phyloP scores from a whole-genome alignment of 352 stramenopile genomes.

The Thalassiosira exigua region DNA sequence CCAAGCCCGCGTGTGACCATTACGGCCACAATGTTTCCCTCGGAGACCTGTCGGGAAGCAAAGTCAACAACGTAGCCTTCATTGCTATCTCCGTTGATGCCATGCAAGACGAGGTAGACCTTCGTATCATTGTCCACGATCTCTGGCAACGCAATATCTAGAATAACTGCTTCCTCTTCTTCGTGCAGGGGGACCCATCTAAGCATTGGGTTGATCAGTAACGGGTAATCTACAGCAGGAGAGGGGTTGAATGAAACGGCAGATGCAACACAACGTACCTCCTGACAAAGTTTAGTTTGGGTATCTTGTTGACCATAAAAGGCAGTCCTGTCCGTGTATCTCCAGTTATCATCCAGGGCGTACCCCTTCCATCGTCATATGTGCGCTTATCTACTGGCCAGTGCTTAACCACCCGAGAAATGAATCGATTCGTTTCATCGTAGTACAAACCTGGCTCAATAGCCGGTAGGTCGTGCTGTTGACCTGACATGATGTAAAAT shows the following conservation, averaged over 20 bases:
- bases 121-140: constrained; percentile 44
- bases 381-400: constrained; percentile 63
- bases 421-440: constrained; percentile 54
- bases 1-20: constrained; percentile 59
- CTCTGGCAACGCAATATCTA: constrained; percentile 81
- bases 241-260: too few relatives aligned
- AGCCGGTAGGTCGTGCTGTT: constrained; percentile 46
- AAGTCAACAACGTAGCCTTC: constrained; percentile 87
- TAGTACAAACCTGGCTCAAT: constrained; percentile 74
- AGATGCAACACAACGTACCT: constrained; percentile 84
- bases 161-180: constrained; percentile 75
- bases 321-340: constrained; percentile 78
- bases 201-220: constrained; percentile 1
- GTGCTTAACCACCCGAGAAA: constrained; percentile 50
- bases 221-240: too few relatives aligned
- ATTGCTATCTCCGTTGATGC: constrained; percentile 80
- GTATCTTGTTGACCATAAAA: constrained; percentile 71
- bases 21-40: constrained; percentile 72
- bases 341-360: constrained; percentile 76
- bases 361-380: constrained; percentile 66
- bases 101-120: constrained; percentile 87
- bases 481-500: constrained; percentile 38
- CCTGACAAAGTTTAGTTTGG: constrained; percentile 49
- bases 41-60: constrained; percentile 46
- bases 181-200: constrained; percentile 62